Percentiles rank a stretch among this genome's conserved stretches.
Evolutionary conservation across 1,284 basidiomycete species (phyloP).

Genomic region (Cutaneotrichosporon sp.): DNA sequence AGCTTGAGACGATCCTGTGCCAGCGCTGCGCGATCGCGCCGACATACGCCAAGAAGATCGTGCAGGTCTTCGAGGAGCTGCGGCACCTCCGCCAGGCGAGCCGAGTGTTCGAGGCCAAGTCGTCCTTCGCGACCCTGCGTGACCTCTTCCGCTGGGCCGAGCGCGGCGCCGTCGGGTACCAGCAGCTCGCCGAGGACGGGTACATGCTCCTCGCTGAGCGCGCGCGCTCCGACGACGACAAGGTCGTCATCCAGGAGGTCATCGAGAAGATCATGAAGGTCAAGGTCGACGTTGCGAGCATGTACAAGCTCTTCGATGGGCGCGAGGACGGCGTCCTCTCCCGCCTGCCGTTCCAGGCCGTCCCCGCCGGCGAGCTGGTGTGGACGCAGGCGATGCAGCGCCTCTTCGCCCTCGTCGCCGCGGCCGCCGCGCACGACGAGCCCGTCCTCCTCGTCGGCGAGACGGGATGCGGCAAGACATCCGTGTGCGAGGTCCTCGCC

Average conservation of each 20-base stretch:
- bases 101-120: slow-evolving; percentile 95
- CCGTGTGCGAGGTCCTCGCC: slow-evolving; percentile 89
- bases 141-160: slow-evolving; percentile 98
- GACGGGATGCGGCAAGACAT: slow-evolving; percentile 97
- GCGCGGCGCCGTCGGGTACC: slow-evolving; percentile 81
- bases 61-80: slow-evolving; percentile 88
- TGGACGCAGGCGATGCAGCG: slow-evolving; percentile 95
- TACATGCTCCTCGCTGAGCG: slow-evolving; percentile 98
- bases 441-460: slow-evolving; percentile 97
- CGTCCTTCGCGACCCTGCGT: slow-evolving; percentile 93
- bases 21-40: slow-evolving; percentile 88
- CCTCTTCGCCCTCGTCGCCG: slow-evolving; percentile 78
- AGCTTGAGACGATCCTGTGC: slow-evolving; percentile 90
- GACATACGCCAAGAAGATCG: slow-evolving; percentile 87
- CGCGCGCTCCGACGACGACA: slow-evolving; percentile 81
- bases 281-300: slow-evolving; percentile 66
- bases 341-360: slow-evolving; percentile 33
- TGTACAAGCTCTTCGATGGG: slow-evolving; percentile 68
- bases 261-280: slow-evolving; percentile 91
- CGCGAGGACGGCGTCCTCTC: slow-evolving; percentile 53
- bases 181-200: slow-evolving; percentile 92
- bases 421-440: slow-evolving; percentile 86
- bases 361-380: slow-evolving; percentile 60
- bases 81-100: slow-evolving; percentile 87
- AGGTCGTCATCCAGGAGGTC: slow-evolving; percentile 83